Evolutionary conservation across 768 basidiomycete species (phyloP).

Genomic region (Xerocomellus dryophilus): DNA sequence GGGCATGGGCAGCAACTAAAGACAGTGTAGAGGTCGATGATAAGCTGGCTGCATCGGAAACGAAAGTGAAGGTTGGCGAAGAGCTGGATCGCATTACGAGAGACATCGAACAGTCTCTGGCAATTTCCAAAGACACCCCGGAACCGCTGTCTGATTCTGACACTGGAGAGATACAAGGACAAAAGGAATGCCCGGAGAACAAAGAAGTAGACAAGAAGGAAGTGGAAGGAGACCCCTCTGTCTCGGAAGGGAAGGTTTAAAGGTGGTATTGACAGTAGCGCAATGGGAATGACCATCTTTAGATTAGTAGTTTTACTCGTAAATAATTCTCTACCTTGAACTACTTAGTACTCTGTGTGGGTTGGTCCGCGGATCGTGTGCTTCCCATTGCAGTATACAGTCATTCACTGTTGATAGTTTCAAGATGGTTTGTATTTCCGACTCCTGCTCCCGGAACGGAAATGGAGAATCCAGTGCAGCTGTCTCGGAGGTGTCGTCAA

Average conservation of each 20-base stretch:
- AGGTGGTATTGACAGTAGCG: no score
- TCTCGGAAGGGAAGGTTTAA: constrained; percentile 10
- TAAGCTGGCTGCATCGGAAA: constrained; percentile 1
- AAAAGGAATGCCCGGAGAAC: neutral
- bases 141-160: neutral
- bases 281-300: neutral
- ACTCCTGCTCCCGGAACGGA: neutral
- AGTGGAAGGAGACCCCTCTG: neutral
- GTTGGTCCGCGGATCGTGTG: no score
- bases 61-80: constrained; percentile 10
- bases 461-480: neutral
- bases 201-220: neutral
- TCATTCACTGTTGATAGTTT: no score
- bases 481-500: neutral
- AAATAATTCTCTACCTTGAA: neutral
- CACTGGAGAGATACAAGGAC: neutral
- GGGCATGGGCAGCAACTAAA: constrained; percentile 52
- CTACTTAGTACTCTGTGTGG: neutral
- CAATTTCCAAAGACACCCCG: constrained; percentile 11
- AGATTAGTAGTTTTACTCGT: neutral
- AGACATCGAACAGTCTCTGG: constrained; percentile 21
- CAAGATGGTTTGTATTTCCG: neutral
- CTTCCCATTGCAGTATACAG: no score
- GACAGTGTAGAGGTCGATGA: constrained; percentile 23
- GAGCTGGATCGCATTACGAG: constrained; percentile 29